Evolutionary conservation across 352 stramenopile genomes (phyloP), one percentile per base, ranked within the genome.

Genomic region (Peronospora farinosa): DNA sequence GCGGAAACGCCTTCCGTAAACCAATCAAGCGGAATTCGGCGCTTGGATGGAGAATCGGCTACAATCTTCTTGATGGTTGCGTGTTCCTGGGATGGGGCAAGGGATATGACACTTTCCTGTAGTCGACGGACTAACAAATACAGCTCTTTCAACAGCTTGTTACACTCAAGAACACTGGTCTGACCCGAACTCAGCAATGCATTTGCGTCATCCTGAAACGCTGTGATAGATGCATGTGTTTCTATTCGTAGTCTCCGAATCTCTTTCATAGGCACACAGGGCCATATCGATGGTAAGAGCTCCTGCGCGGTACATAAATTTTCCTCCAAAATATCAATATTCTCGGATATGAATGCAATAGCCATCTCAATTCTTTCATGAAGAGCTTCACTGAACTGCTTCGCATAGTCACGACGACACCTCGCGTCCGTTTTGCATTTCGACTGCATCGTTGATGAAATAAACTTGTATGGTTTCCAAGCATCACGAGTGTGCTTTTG

Each of bases 41-140:
- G 69, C 44, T 81, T 84, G 0, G 72, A 74, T 7, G 74, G 64
- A 5, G 79, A 86, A 35, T 89, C 78, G 2, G 66, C 54, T 8
- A 82, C 68, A 32, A 83, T 72, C 60, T 88, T 88, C 54, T 92
- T 88, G 36, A 89, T 72, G 0, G 78, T 88, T n/a, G 72, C 72
- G 53, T 89, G 78, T 11, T 70, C 66, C 2, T 75, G 67, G 0
- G 74, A 79, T 39, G 78, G 71, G 7, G 75, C 72, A 32, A 88
- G 72, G 27, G 66, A 77, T 27, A 84, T 62, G 2, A 86, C 68
- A 17, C 57, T 74, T 37, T 84, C 72, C 35, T 82, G 76, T 35
- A 89, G 51, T 1, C 57, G 63, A 25, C 72, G 65, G 1, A 78
- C 67, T 42, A 88, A 62, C 44, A 72, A 55, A 62, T 74, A 86